These are phyloP conservation scores for Phialemonium atrogriseum DNA, from an alignment of 2,329 filamentous ascomycete species.

Conservation along the genomic window DNA sequence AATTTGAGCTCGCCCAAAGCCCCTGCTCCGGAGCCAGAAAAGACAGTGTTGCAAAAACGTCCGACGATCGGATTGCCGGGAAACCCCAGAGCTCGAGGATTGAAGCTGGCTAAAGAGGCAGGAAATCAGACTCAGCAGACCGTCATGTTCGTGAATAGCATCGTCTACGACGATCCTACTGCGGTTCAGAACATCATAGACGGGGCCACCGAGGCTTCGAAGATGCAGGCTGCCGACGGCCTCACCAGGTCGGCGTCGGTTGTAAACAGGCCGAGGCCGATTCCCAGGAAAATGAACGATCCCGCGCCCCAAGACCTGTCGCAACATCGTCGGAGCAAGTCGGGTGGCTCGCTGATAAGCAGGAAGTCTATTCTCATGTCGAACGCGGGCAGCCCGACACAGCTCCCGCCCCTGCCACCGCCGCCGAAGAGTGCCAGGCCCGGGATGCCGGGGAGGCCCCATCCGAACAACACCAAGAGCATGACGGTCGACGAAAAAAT, in stretches of 20 bases:
- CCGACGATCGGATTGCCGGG: constrained; percentile 37
- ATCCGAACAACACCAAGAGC: constrained; percentile 45
- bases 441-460: constrained; percentile 26
- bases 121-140: constrained; percentile 30
- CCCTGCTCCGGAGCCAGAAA: constrained; percentile 22
- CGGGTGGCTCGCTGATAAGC: constrained; percentile 34
- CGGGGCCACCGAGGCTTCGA: constrained; percentile 26
- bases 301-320: constrained; percentile 32
- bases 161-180: constrained; percentile 44
- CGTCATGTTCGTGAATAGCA: constrained; percentile 48
- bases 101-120: constrained; percentile 21
- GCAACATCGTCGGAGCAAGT: constrained; percentile 40
- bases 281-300: constrained; percentile 39
- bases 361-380: constrained; percentile 38
- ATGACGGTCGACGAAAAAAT: constrained; percentile 54
- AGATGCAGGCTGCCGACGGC: constrained; percentile 13
- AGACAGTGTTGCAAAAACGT: constrained; percentile 34
- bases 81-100: constrained; percentile 33
- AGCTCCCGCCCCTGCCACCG: constrained; percentile 43
- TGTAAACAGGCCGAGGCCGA: constrained; percentile 47
- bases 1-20: constrained; percentile 20
- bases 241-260: constrained; percentile 33
- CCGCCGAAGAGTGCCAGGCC: constrained; percentile 37
- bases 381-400: constrained; percentile 35
- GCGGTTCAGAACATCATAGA: constrained; percentile 41